phyloP scores from a whole-genome alignment of 169 alveolate genomes.

The Plasmodium knowlesi region DNA sequence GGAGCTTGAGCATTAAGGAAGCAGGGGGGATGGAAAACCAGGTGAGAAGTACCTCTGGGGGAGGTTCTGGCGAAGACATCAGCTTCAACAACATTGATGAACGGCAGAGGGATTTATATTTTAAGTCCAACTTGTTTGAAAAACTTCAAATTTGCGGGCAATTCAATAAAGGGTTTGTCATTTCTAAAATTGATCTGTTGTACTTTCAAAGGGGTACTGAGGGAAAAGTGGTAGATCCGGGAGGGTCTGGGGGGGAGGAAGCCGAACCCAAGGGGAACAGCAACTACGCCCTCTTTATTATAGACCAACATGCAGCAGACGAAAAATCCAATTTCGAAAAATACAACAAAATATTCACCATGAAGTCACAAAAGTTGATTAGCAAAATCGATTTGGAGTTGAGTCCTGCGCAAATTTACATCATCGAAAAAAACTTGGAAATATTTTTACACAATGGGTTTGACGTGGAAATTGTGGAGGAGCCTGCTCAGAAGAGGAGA shows the following conservation, averaged over 20 bases:
- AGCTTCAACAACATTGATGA: slow-evolving; percentile 57
- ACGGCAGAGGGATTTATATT: slow-evolving; percentile 40
- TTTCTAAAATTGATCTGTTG: slow-evolving; percentile 85
- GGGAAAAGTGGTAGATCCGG: background rate
- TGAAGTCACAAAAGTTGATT: slow-evolving; percentile 91
- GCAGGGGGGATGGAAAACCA: background rate
- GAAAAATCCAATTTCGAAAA: slow-evolving; percentile 94
- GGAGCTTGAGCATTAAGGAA: slow-evolving; percentile 11
- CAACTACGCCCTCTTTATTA: slow-evolving; percentile 90
- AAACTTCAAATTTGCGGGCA: slow-evolving; percentile 89
- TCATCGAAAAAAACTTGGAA: slow-evolving; percentile 81
- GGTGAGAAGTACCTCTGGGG: background rate
- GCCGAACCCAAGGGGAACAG: slow-evolving; percentile 16
- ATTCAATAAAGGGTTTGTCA: slow-evolving; percentile 97
- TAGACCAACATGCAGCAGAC: slow-evolving; percentile 99
- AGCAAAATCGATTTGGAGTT: slow-evolving; percentile 92
- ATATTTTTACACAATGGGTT: slow-evolving; percentile 90
- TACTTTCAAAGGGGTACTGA: background rate
- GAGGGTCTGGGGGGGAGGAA: background rate
- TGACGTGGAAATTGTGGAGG: slow-evolving; percentile 72
- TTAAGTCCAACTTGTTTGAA: slow-evolving; percentile 82
- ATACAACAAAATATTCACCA: slow-evolving; percentile 86
- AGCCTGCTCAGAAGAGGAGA: slow-evolving; percentile 34
- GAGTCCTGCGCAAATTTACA: slow-evolving; percentile 87
- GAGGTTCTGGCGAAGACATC: slow-evolving; percentile 5